Conservation (phyloP, 2,329 filamentous ascomycete genomes). For the Aspergillus texensis region DNA sequence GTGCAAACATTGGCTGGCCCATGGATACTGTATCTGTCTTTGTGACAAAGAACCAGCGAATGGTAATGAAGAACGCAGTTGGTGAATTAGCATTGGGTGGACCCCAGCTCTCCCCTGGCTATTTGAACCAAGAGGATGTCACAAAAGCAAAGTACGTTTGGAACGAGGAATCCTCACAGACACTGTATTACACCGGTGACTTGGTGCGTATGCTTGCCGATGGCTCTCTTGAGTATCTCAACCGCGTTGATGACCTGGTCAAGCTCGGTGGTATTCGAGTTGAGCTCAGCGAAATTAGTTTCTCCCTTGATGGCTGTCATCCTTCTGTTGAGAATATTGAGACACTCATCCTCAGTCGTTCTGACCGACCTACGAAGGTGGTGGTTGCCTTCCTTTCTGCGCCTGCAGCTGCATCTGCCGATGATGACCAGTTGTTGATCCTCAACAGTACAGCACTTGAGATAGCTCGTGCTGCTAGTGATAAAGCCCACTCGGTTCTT, state of each 20-base stretch:
- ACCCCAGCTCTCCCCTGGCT: slow-evolving; percentile 33
- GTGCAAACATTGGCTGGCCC: slow-evolving; percentile 37
- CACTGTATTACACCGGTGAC: slow-evolving; percentile 39
- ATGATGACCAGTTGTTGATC: slow-evolving; percentile 14
- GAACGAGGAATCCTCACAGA: slow-evolving; percentile 27
- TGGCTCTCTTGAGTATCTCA: slow-evolving; percentile 30
- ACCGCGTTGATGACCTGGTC: slow-evolving; percentile 30
- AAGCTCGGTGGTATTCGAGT: slow-evolving; percentile 32
- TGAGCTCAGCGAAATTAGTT: slow-evolving; percentile 37
- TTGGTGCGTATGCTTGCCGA: slow-evolving; percentile 30
- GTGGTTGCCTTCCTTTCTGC: slow-evolving; percentile 41
- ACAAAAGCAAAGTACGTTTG: slow-evolving; percentile 35
- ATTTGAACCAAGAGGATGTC: slow-evolving; percentile 33
- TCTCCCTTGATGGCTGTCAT: slow-evolving; percentile 35
- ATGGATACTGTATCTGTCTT: slow-evolving; percentile 34
- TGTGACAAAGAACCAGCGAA: slow-evolving; percentile 28
- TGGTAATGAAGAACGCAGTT: slow-evolving; percentile 29
- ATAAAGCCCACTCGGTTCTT: slow-evolving; percentile 23
- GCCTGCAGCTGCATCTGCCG: slow-evolving; percentile 15
- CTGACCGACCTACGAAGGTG: slow-evolving; percentile 34
- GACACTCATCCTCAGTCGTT: slow-evolving; percentile 32
- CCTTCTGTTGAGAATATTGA: slow-evolving; percentile 35
- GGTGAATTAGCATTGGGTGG: slow-evolving; percentile 36
- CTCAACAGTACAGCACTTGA: slow-evolving; percentile 21
- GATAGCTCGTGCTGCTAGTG: slow-evolving; percentile 26